A percentile compares a stretch with the other conserved stretches of the same genome.
These are phyloP conservation scores for Apiotrichum siamense DNA, from an alignment of 1,284 basidiomycete species.

Conservation along the genomic window DNA sequence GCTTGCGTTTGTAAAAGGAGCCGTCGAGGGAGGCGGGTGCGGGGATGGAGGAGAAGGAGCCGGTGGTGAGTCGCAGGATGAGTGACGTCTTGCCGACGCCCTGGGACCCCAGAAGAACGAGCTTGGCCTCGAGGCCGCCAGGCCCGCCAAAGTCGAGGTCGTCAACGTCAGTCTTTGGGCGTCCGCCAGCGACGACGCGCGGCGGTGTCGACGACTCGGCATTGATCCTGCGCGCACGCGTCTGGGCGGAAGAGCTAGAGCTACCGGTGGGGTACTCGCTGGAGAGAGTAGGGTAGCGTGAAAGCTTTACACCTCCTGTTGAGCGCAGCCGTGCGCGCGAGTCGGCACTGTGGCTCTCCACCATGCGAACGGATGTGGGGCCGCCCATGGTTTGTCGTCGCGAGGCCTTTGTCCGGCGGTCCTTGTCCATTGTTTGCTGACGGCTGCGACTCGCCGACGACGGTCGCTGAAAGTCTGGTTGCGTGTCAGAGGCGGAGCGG, in stretches of 20 bases:
- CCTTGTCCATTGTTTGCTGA: not conserved
- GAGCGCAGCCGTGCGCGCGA: constrained; percentile 23
- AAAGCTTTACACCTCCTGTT: constrained; percentile 5
- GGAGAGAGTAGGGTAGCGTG: constrained; percentile 12
- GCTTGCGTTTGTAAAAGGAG: constrained; percentile 91
- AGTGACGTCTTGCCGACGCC: constrained; percentile 96
- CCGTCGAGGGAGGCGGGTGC: constrained; percentile 90
- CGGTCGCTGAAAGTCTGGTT: constrained; percentile 10
- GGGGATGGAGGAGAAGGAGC: constrained; percentile 71
- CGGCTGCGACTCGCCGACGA: constrained; percentile 1
- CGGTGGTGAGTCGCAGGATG: constrained; percentile 85
- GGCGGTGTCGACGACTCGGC: constrained; percentile 3
- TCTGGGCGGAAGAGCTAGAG: not conserved
- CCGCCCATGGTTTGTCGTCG: constrained; percentile 23
- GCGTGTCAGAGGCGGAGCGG: constrained; percentile 1
- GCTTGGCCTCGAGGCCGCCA: constrained; percentile 74
- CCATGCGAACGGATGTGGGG: constrained; percentile 32
- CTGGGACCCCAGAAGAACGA: constrained; percentile 93
- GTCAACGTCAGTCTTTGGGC: not conserved
- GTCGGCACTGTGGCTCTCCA: constrained; percentile 31
- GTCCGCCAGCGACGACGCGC: not conserved
- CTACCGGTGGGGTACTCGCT: constrained; percentile 9
- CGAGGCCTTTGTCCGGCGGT: constrained; percentile 8
- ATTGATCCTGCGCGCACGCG: not conserved
- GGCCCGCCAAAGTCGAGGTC: constrained; percentile 34